These are phyloP conservation scores for Candida glucosophila DNA, from an alignment of 1,139 yeast genomes.

Conservation along the genomic window DNA sequence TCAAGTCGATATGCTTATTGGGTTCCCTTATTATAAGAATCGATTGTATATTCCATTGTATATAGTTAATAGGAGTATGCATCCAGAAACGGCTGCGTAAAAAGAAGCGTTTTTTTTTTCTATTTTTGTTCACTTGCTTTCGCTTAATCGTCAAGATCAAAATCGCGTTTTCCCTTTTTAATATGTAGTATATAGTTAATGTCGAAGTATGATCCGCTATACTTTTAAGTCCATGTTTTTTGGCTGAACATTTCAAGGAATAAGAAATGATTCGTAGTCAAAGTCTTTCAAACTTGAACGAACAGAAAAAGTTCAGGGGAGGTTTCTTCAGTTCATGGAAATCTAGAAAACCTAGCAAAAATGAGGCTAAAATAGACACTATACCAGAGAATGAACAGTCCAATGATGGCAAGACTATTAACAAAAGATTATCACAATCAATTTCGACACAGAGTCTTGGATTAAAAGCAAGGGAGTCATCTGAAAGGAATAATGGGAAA, in stretches of 20 bases:
- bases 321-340: constrained; percentile 16
- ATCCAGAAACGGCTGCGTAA: too few species aligned
- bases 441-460: constrained; percentile 9
- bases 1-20: constrained; percentile 11
- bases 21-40: too few species aligned
- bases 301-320: constrained; percentile 11
- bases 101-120: too few species aligned
- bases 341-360: constrained; percentile 10
- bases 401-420: constrained; percentile 1
- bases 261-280: constrained; percentile 23
- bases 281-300: constrained; percentile 20
- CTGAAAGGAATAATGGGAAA: constrained; percentile 2
- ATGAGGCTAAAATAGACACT: constrained; percentile 8
- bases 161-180: too few species aligned
- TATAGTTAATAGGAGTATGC: too few species aligned
- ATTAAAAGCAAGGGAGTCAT: constrained; percentile 3
- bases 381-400: constrained; percentile 4
- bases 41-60: too few species aligned
- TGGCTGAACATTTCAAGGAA: background rate
- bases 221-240: constrained; percentile 2
- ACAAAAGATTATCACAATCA: constrained; percentile 7
- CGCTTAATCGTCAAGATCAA: too few species aligned
- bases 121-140: too few species aligned
- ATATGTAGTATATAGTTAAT: too few species aligned
- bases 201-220: too few species aligned